Evolutionary conservation across 208 protist species (phyloP).

Genomic region (Leishmania gerbilli): DNA sequence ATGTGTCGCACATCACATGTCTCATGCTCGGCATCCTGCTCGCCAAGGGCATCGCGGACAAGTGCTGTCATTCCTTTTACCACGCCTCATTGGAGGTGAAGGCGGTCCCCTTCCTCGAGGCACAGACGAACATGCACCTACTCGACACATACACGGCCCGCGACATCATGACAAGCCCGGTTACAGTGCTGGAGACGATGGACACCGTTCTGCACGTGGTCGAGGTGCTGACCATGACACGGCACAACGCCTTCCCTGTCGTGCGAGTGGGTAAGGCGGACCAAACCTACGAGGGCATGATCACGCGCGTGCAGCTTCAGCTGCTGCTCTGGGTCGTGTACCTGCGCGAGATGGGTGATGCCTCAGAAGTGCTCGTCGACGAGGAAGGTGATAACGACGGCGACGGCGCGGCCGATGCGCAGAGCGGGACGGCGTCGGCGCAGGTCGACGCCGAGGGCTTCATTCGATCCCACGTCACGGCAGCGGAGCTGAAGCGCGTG

Average conservation of each 20-base stretch:
- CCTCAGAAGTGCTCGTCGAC: constrained; percentile 16
- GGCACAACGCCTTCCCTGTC: constrained; percentile 89
- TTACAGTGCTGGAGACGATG: constrained; percentile 47
- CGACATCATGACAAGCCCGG: constrained; percentile 82
- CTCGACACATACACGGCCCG: constrained; percentile 49
- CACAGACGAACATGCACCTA: constrained; percentile 44
- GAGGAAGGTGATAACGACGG: neutral
- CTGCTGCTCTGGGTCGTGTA: constrained; percentile 67
- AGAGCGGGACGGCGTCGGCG: neutral
- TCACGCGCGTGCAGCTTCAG: constrained; percentile 55
- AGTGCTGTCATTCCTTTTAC: constrained; percentile 80
- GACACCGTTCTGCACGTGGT: constrained; percentile 57
- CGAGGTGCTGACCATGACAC: constrained; percentile 50
- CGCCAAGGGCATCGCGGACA: constrained; percentile 76
- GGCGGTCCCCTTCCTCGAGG: constrained; percentile 72
- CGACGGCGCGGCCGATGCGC: neutral
- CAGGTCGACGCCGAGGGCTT: neutral
- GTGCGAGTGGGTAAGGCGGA: constrained; percentile 43
- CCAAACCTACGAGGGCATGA: constrained; percentile 45
- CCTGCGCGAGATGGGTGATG: constrained; percentile 39
- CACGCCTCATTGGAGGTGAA: constrained; percentile 77
- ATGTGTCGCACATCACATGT: constrained; percentile 81
- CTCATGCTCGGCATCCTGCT: constrained; percentile 88
- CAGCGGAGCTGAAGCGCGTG: constrained; percentile 43
- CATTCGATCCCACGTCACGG: constrained; percentile 36